Base-by-base conservation (phyloP, 2,329 filamentous ascomycete genomes). In the Trichoderma cornu-damae region DNA sequence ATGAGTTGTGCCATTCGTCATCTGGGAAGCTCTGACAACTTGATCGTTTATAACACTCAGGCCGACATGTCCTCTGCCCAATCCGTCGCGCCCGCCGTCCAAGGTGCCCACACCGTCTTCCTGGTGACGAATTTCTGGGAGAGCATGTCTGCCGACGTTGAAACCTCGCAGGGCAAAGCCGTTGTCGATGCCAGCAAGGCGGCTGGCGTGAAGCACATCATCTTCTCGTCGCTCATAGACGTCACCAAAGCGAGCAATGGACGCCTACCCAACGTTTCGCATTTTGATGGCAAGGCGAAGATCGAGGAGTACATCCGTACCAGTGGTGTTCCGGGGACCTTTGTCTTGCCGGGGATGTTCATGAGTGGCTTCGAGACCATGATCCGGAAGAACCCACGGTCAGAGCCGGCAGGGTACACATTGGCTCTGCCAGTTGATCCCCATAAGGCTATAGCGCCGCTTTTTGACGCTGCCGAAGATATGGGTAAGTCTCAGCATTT, bases 261-360 rank as follows among this genome's bases (percentile, higher is more conserved):
- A 2, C 66, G 63, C 1, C 66, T 78, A 1, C 38, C 66, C 3
- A 62, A 72, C 16, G 74, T 79, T 6, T 60, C 69, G 47, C 77
- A 80, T 58, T 86, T 86, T 59, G 82, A 85, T 62, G 71, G 69
- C 59, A 86, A 86, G 65, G 78, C 80, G 26, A 68, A 77, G 30
- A 75, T 81, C 11, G 81, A 84, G 61, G 59, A 73, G n/a, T 83
- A 85, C 61, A 82, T 85, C 56, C 77, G 79, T 9, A 57, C 63
- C 0, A 68, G 77, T 2, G 75, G 74, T 0, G 67, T 85, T 2
- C 75, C 76, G 1, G 74, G 72, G 9, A 76, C 80, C 0, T 84
- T 83, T 65, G 76, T 79, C 58, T 68, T 76, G 2, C 76, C 79
- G 0, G 82, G 75, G 0, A 72, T 71, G 30, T 86, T 82, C 63